Percentiles rank a stretch among this genome's conserved stretches.
These are phyloP conservation scores for Malus asiatica DNA, from an alignment of 306 rosid species.

Conservation along the genomic window DNA sequence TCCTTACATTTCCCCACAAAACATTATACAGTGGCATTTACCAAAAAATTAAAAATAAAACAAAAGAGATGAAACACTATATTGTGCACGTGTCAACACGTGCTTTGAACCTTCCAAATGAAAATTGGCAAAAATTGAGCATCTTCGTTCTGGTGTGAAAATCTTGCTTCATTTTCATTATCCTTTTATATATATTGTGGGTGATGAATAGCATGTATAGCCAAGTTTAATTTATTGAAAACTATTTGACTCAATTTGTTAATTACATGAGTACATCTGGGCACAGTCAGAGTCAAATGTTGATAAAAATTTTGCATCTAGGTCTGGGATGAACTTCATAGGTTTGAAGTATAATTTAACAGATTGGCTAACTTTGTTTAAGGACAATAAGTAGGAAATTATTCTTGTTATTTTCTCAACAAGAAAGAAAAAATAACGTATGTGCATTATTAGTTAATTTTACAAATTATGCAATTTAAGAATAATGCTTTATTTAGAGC, in stretches of 20 bases:
- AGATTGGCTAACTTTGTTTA: not conserved
- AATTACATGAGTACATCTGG: not conserved
- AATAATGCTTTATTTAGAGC: no score
- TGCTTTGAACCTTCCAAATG: conserved; percentile 9
- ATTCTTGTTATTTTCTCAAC: not conserved
- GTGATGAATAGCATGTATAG: not conserved
- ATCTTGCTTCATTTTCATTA: not conserved
- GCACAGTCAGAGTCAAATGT: not conserved
- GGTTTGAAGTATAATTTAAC: not conserved
- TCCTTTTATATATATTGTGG: not conserved
- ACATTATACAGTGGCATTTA: no score
- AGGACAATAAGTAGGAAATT: not conserved
- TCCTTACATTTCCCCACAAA: not conserved
- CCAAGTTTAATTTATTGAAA: no score
- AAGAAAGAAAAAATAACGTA: no score
- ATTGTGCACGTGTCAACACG: no score
- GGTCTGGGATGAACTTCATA: not conserved
- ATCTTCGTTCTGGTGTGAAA: not conserved
- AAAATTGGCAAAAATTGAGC: conserved; percentile 1
- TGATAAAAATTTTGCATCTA: not conserved
- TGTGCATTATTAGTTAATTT: no score
- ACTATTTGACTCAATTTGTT: not conserved
- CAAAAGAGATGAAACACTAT: no score
- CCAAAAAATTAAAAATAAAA: no score
- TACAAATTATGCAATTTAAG: no score